These are phyloP conservation scores for Quaeritorhiza haematococci DNA, from an alignment of 371 early-diverging fungal genomes.

Conservation along the genomic window DNA sequence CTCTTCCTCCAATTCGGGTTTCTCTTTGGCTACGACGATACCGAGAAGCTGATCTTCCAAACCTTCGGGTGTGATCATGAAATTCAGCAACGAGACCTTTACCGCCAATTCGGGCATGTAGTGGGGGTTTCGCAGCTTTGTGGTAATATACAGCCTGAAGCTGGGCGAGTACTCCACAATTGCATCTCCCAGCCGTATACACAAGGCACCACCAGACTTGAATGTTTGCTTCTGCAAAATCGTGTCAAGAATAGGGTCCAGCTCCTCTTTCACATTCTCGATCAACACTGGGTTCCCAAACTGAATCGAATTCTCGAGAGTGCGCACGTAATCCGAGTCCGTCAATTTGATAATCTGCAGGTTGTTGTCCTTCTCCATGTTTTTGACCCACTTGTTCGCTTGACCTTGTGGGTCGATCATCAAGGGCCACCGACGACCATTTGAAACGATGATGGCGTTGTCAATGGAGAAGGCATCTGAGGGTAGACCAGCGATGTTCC, in stretches of 20 bases:
- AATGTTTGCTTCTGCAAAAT: slow-evolving; percentile 50
- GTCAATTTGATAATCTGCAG: slow-evolving; percentile 46
- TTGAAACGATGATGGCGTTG: slow-evolving; percentile 49
- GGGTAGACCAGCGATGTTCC: slow-evolving; percentile 51
- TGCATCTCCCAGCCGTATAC: slow-evolving; percentile 49
- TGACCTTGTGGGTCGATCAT: slow-evolving; percentile 58
- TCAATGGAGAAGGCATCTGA: slow-evolving; percentile 49
- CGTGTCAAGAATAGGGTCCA: slow-evolving; percentile 50
- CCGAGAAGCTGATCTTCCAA: slow-evolving; percentile 57
- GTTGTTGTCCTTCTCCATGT: slow-evolving; percentile 53
- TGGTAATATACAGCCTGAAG: slow-evolving; percentile 52
- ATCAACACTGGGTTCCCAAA: slow-evolving; percentile 51
- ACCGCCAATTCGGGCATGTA: slow-evolving; percentile 50
- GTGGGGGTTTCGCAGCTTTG: slow-evolving; percentile 55
- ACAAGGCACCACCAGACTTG: slow-evolving; percentile 50
- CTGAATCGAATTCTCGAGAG: slow-evolving; percentile 50
- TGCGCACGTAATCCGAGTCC: slow-evolving; percentile 47
- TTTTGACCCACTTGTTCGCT: slow-evolving; percentile 55
- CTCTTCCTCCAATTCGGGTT: slow-evolving; percentile 56
- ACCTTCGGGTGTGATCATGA: slow-evolving; percentile 57
- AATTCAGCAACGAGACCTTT: slow-evolving; percentile 54
- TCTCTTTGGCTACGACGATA: slow-evolving; percentile 49
- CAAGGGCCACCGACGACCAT: slow-evolving; percentile 48
- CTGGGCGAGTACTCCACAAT: slow-evolving; percentile 48
- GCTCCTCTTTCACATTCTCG: slow-evolving; percentile 52